A percentile compares a stretch with the other conserved stretches of the same genome.
Conservation (phyloP, 768 basidiomycete genomes). For the Clitopilus passeckerianus region DNA sequence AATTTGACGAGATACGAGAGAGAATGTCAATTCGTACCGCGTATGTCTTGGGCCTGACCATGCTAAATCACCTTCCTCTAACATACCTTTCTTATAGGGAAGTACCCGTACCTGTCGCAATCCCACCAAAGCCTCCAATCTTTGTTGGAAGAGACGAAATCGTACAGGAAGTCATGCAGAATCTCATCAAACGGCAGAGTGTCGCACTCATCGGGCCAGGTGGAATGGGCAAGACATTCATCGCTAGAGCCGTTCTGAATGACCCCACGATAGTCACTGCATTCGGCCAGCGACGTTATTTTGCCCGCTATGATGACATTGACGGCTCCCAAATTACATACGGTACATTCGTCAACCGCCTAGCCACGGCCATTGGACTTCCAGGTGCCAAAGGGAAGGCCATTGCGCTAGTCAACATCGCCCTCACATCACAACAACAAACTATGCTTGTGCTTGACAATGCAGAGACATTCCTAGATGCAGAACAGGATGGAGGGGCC, state of each 20-base stretch:
- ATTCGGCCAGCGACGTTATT: constrained; percentile 4
- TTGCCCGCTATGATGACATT: constrained; percentile 10
- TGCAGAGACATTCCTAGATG: background rate
- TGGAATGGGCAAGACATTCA: constrained; percentile 11
- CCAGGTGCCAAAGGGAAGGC: background rate
- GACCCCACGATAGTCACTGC: background rate
- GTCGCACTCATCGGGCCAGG: constrained; percentile 10
- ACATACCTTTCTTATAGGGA: background rate
- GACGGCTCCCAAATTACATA: constrained; percentile 4
- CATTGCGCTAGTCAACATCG: background rate
- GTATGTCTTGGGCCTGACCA: background rate
- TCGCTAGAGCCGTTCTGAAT: constrained; percentile 6
- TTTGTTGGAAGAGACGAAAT: background rate
- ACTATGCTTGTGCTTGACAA: background rate
- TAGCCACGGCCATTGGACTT: background rate
- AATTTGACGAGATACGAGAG: background rate
- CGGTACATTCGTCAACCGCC: constrained; percentile 5
- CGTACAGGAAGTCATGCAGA: background rate
- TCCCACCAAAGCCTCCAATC: background rate
- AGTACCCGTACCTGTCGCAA: background rate
- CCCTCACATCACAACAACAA: background rate
- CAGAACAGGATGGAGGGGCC: background rate
- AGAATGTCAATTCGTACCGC: background rate
- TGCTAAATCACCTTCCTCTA: background rate
- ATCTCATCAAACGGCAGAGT: background rate